These are phyloP conservation scores for Erodium maritimum DNA, from an alignment of 345 rosid genomes.

Conservation along the genomic window DNA sequence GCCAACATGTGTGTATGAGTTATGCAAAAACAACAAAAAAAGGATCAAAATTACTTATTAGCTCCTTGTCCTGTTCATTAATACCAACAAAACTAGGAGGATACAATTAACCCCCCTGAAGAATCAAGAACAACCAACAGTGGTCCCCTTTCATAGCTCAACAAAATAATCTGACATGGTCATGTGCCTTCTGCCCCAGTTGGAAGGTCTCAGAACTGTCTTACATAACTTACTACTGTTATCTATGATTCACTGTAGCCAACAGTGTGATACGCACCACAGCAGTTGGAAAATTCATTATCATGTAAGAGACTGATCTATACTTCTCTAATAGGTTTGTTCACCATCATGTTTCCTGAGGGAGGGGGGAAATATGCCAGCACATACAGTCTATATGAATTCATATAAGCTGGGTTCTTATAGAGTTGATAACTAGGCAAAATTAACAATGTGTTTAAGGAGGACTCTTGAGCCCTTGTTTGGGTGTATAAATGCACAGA, in stretches of 20 bases:
- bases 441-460: conserved; percentile 3
- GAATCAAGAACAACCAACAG: not conserved
- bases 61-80: conserved; percentile 8
- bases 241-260: conserved; percentile 1
- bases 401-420: not conserved
- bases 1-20: not conserved
- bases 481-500: not conserved
- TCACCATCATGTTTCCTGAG: not conserved
- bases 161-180: not conserved
- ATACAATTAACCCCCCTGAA: not conserved
- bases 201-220: not conserved
- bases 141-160: not conserved
- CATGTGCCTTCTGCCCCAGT: conserved; percentile 2
- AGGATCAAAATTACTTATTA: not conserved
- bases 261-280: not conserved
- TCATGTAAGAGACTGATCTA: not conserved
- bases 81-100: not conserved
- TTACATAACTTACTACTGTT: not conserved
- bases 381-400: not conserved
- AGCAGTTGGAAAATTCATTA: not conserved
- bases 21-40: conserved; percentile 3
- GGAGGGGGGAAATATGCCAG: not conserved
- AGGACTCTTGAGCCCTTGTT: not conserved
- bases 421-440: not conserved
- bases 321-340: not conserved